Percentiles rank a stretch among this genome's conserved stretches.
Conservation (phyloP, 805 yeast species). For the Pachysolen tannophilus region DNA sequence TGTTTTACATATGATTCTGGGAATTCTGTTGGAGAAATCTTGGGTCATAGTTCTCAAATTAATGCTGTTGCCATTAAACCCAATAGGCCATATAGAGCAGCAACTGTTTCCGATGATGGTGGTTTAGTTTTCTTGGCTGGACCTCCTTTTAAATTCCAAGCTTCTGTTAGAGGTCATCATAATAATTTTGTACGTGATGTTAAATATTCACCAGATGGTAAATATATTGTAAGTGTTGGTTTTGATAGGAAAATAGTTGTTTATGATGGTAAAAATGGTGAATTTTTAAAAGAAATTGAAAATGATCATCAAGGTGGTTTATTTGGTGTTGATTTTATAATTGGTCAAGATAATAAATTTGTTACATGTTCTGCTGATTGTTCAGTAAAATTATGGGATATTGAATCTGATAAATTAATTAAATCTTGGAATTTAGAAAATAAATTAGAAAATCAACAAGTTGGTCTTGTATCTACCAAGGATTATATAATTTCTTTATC, state of each 20-base stretch:
- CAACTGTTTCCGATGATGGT: slow-evolving; percentile 85
- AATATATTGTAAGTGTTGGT: slow-evolving; percentile 69
- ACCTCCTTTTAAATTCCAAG: slow-evolving; percentile 86
- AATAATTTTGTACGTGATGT: slow-evolving; percentile 75
- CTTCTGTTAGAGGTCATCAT: slow-evolving; percentile 68
- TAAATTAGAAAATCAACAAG: slow-evolving; percentile 57
- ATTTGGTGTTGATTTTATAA: slow-evolving; percentile 67
- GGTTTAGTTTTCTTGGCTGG: slow-evolving; percentile 81
- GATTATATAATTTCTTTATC: slow-evolving; percentile 58
- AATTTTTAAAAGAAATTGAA: slow-evolving; percentile 42
- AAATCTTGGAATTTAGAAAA: slow-evolving; percentile 44
- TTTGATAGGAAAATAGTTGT: slow-evolving; percentile 71
- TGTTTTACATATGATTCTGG: slow-evolving; percentile 93
- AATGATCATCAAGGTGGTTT: slow-evolving; percentile 71
- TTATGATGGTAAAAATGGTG: slow-evolving; percentile 88
- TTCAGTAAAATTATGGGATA: slow-evolving; percentile 58
- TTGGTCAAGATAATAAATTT: slow-evolving; percentile 42
- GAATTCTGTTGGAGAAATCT: slow-evolving; percentile 92
- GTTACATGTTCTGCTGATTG: slow-evolving; percentile 84
- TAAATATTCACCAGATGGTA: slow-evolving; percentile 76
- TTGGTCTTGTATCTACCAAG: slow-evolving; percentile 69
- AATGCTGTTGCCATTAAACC: slow-evolving; percentile 82
- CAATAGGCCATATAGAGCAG: slow-evolving; percentile 86
- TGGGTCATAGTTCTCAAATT: slow-evolving; percentile 81
- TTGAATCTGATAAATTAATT: slow-evolving; percentile 31